phyloP scores from a whole-genome alignment of 441 rosid genomes.

The Aquilaria agallochum region DNA sequence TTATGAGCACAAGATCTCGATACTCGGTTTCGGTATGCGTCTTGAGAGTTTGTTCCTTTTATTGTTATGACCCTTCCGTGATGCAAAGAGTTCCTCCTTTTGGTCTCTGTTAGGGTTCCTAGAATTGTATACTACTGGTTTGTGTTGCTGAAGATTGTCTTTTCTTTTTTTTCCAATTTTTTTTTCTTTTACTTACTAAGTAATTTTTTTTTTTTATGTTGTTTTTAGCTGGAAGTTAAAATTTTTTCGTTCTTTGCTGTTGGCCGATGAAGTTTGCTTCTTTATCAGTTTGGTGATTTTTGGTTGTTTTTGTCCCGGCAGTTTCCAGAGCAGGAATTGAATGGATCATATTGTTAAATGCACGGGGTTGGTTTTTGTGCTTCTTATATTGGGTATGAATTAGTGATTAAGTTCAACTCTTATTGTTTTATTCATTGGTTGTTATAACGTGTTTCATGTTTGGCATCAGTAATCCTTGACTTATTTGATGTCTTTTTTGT shows the following conservation, averaged over 20 bases:
- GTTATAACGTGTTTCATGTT: neutral
- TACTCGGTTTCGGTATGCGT: constrained; percentile 47
- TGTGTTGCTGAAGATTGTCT: constrained; percentile 4
- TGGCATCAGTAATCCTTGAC: neutral
- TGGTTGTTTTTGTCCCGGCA: constrained; percentile 13
- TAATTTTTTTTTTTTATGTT: neutral
- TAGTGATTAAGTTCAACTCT: neutral
- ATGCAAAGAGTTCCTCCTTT: constrained; percentile 9
- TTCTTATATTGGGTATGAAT: constrained; percentile 53
- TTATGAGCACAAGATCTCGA: constrained; percentile 83
- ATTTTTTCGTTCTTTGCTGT: neutral
- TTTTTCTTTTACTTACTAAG: too few relatives aligned
- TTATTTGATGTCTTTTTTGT: constrained; percentile 10
- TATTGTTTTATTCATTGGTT: neutral
- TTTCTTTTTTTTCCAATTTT: neutral
- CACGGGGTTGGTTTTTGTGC: constrained; percentile 24
- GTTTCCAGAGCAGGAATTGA: constrained; percentile 27
- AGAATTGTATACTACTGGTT: constrained; percentile 5
- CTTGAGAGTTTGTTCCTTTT: neutral
- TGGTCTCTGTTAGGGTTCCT: constrained; percentile 19
- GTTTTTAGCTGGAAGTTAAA: neutral
- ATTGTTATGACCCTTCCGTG: constrained; percentile 1
- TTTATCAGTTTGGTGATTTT: neutral
- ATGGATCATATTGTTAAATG: constrained; percentile 51
- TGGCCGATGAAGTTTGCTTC: neutral